Base-by-base conservation (phyloP, 768 basidiomycete species). In the Cytidiella melzeri region DNA sequence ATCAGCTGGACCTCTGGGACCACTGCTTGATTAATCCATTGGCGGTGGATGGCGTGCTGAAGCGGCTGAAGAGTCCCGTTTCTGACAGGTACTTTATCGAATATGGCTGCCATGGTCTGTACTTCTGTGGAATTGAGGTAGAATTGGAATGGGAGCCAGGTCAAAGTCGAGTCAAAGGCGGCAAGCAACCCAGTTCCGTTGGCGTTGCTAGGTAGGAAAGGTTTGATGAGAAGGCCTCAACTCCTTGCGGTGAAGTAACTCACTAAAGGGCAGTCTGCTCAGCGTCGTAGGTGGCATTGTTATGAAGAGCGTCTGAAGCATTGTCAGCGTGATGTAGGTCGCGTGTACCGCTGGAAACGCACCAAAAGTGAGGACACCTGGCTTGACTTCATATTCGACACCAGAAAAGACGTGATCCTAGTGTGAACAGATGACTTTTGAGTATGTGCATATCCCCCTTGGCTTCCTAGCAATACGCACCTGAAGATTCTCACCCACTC, bases 401-500 rank as follows among this genome's bases (percentile, higher is more conserved):
- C n/a, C 9, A 11, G 13, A 3, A 30, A 43, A 11, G 20, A 5
- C 26, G 12, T 36, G 24, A 25, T 28, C 10, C 25, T 6, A 5
- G 13, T 42, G 11, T 20, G 12, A 11, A 42, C 10, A 10, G 13
- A 13, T 42, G 20, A 13, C 12, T 42, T 20, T 21, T 42, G 21
- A 42, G 41, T 13, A 10, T 20, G 9, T 42, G 41, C 41, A 21
- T 20, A 13, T n/a, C n/a, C n/a, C 20, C 28, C 5, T 30, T 11
- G 20, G 18, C 5, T 7, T n/a, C 5, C 10, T 19, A 38, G 21
- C 7, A 4, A 7, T 11, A 19, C 79, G 77, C 55, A 80, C 79
- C 59, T 80, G 79, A 21, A 81, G 68, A 58, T 82, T 80, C 61
- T 69, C 71, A 5, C 79, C 79, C 4, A 81, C 77, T 4, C 70